Percentiles rank a stretch among this genome's conserved stretches.
These are phyloP conservation scores for Cladosporium sp. DNA, from an alignment of 2,329 filamentous ascomycete genomes.

Conservation along the genomic window DNA sequence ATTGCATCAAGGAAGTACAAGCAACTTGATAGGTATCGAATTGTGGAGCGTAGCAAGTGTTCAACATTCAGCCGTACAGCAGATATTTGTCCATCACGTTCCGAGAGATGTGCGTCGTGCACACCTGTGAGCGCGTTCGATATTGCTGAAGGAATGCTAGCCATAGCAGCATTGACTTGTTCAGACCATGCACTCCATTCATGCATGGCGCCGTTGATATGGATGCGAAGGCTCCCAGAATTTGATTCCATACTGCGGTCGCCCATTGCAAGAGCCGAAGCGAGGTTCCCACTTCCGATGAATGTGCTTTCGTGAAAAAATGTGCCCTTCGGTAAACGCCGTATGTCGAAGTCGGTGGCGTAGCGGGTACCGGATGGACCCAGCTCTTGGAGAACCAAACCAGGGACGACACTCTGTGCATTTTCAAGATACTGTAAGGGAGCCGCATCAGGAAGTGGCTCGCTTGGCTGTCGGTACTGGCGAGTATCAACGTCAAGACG, in stretches of 20 bases:
- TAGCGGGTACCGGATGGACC: slow-evolving; percentile 48
- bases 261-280: slow-evolving; percentile 39
- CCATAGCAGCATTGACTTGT: slow-evolving; percentile 46
- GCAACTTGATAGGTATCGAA: slow-evolving; percentile 46
- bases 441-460: slow-evolving; percentile 24
- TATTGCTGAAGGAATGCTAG: slow-evolving; percentile 33
- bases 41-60: slow-evolving; percentile 41
- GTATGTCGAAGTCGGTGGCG: slow-evolving; percentile 50
- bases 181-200: slow-evolving; percentile 56
- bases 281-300: slow-evolving; percentile 54
- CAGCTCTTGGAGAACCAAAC: slow-evolving; percentile 37
- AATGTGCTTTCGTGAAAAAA: slow-evolving; percentile 56
- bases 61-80: slow-evolving; percentile 15
- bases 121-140: slow-evolving; percentile 19
- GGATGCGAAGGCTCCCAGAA: slow-evolving; percentile 37
- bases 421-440: neutral
- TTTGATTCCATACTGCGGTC: slow-evolving; percentile 42
- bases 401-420: neutral
- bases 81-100: neutral
- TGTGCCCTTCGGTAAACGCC: slow-evolving; percentile 47
- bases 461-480: slow-evolving; percentile 44
- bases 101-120: neutral
- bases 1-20: slow-evolving; percentile 53
- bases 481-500: slow-evolving; percentile 44
- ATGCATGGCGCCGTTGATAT: slow-evolving; percentile 27